Evolutionary conservation across 2,329 filamentous ascomycete species (phyloP).

Genomic region (Sclerotinia trifoliorum): DNA sequence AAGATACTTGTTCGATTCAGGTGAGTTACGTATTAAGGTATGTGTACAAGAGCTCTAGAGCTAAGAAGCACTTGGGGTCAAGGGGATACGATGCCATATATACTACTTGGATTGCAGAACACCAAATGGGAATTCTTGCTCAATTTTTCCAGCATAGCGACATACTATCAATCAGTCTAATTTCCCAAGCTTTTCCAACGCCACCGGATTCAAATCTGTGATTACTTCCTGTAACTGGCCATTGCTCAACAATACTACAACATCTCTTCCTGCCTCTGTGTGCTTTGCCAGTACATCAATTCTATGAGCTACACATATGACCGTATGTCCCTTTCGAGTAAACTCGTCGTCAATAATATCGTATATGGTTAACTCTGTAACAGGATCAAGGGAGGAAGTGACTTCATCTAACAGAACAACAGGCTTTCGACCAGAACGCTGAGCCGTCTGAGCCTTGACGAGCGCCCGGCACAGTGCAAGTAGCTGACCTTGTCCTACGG

Average conservation of each 20-base stretch:
- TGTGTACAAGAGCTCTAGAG: neutral
- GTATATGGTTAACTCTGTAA: neutral
- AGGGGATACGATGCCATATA: neutral
- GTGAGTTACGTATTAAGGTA: neutral
- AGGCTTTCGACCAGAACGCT: neutral
- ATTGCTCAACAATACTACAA: neutral
- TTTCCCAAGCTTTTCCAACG: neutral
- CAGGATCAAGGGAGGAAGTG: slow-evolving; percentile 4
- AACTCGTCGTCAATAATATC: slow-evolving; percentile 7
- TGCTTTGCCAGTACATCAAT: neutral
- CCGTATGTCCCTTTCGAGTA: neutral
- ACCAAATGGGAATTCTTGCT: neutral
- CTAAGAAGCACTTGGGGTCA: no score
- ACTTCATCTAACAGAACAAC: slow-evolving; percentile 9
- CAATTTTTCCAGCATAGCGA: neutral
- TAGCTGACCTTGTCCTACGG: slow-evolving; percentile 12
- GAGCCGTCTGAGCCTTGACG: neutral
- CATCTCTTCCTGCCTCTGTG: neutral
- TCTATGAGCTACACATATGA: slow-evolving; percentile 9
- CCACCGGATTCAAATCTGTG: neutral
- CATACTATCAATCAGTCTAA: neutral
- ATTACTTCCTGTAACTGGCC: slow-evolving; percentile 10
- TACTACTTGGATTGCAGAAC: no score
- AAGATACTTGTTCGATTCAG: neutral
- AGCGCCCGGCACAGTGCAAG: slow-evolving; percentile 4